Evolutionary conservation across 176 grass and related monocot genomes (phyloP).

Genomic region (Sorghum bicolor): Sorghum_bicolor_NCBIv3 NC_012873.2:62088501-62089000

Average conservation of each 20-base stretch:
- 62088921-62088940: constrained; percentile 12
- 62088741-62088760: constrained; percentile 58
- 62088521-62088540: constrained; percentile 31
- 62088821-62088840: constrained; percentile 44
- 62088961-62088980: constrained; percentile 37
- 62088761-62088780: constrained; percentile 57
- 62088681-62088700: constrained; percentile 9
- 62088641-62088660: constrained; percentile 26
- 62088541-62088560: constrained; percentile 32
- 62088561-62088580: constrained; percentile 25
- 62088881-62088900: constrained; percentile 24
- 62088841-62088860: constrained; percentile 12
- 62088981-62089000: constrained; percentile 22
- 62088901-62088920: background rate
- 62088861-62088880: background rate
- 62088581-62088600: constrained; percentile 17
- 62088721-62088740: constrained; percentile 46
- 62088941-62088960: background rate
- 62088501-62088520: constrained; percentile 24
- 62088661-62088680: background rate
- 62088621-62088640: constrained; percentile 5
- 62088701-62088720: constrained; percentile 14
- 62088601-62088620: constrained; percentile 33
- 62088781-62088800: background rate
- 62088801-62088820: constrained; percentile 39